Conservation (phyloP, 306 rosid genomes). For the Prunus fruticosa region DNA sequence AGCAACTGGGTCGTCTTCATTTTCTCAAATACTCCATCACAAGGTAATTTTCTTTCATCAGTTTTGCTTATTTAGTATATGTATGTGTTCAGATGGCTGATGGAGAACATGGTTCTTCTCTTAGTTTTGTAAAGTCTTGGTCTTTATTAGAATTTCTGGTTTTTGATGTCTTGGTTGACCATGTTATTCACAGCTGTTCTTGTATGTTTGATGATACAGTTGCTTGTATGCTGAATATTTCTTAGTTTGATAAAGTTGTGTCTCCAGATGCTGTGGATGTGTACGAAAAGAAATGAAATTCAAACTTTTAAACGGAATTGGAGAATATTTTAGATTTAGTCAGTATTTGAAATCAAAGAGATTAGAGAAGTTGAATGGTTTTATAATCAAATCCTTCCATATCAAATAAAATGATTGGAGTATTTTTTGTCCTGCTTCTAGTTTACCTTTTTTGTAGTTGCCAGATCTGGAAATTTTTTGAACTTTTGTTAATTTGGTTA, state of each 20-base stretch:
- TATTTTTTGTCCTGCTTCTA: not conserved
- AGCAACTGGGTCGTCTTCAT: slow-evolving; percentile 8
- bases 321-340: not conserved
- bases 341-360: not conserved
- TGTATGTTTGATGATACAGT: not conserved
- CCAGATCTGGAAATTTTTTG: slow-evolving; percentile 1
- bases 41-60: slow-evolving; percentile 27
- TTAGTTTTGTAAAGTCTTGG: not conserved
- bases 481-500: not conserved
- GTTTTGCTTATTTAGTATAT: not conserved
- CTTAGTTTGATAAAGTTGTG: not conserved
- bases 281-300: not conserved
- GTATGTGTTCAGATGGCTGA: not conserved
- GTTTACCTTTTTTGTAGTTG: not conserved
- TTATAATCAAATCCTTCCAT: not conserved
- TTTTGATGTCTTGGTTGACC: not conserved
- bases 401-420: not conserved
- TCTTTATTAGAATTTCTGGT: not conserved
- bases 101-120: not conserved
- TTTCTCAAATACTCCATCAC: not conserved
- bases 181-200: not conserved
- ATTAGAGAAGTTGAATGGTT: not conserved
- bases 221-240: not conserved
- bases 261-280: not conserved
- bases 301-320: not conserved